These are phyloP conservation scores for Linum usitatissimum DNA, from an alignment of 345 rosid genomes.

Conservation along the genomic window DNA sequence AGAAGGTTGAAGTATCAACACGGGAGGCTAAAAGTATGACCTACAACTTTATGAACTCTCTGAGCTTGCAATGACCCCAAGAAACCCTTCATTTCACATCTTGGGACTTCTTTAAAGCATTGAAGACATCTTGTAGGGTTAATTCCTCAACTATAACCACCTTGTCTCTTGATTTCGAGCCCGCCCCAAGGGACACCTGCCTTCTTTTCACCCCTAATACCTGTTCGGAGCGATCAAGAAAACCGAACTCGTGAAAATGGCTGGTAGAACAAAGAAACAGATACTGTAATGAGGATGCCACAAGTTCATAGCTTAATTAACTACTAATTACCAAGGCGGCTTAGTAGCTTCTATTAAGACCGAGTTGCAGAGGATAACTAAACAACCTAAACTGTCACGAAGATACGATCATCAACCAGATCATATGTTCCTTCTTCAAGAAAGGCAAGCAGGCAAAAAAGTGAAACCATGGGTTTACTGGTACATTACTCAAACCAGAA, in stretches of 20 bases:
- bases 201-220: conserved; percentile 77
- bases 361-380: background rate
- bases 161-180: conserved; percentile 87
- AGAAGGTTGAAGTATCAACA: too few species aligned
- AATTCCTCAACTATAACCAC: conserved; percentile 72
- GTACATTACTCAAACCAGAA: background rate
- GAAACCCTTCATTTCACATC: background rate
- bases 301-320: too few species aligned
- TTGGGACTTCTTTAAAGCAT: conserved; percentile 40
- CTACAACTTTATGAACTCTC: too few species aligned
- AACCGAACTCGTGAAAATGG: background rate
- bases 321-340: too few species aligned
- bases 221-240: too few species aligned
- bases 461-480: background rate
- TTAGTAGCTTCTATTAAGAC: too few species aligned
- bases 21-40: too few species aligned
- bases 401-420: background rate
- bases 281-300: background rate
- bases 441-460: background rate
- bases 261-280: background rate
- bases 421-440: background rate
- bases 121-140: conserved; percentile 40
- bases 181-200: conserved; percentile 68
- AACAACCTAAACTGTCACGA: background rate
- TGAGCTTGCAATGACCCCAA: too few species aligned